A percentile compares a stretch with the other conserved stretches of the same genome.
Evolutionary conservation across 306 rosid species (phyloP).

Genomic region (Castanospermum australe): DNA sequence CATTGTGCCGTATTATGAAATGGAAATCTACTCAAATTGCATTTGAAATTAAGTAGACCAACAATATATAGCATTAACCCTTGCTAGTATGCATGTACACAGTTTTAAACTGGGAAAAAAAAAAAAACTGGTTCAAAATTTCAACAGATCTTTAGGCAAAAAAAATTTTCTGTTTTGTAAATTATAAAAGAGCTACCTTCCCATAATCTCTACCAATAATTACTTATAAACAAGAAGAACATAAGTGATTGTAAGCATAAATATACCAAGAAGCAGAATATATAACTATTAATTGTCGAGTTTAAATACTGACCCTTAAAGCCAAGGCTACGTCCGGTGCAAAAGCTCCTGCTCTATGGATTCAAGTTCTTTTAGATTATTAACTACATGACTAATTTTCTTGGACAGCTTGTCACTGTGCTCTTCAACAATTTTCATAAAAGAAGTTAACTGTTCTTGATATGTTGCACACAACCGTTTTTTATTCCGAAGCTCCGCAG

Average conservation of each 20-base stretch:
- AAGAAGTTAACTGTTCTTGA: constrained; percentile 70
- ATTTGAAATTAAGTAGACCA: background rate
- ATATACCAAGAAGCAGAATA: background rate
- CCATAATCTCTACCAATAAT: background rate
- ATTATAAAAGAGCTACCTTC: background rate
- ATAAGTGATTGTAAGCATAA: background rate
- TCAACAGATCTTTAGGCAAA: background rate
- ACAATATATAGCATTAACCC: background rate
- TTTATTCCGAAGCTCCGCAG: constrained; percentile 81
- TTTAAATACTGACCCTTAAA: constrained; percentile 42
- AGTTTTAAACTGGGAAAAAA: background rate
- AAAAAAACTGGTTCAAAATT: background rate
- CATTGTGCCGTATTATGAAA: constrained; percentile 7
- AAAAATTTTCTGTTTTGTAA: background rate
- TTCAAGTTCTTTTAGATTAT: constrained; percentile 81
- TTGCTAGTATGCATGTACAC: background rate
- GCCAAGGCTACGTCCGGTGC: constrained; percentile 48
- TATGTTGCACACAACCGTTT: constrained; percentile 77
- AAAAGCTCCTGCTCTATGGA: constrained; percentile 58
- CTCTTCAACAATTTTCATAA: constrained; percentile 82
- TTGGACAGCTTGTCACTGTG: constrained; percentile 66
- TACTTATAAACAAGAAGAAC: background rate
- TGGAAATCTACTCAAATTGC: background rate
- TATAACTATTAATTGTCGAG: background rate
- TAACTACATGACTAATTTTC: constrained; percentile 66